Percentiles rank a stretch among this genome's conserved stretches.
These are phyloP conservation scores for Magnaporthales sp. DNA, from an alignment of 2,329 filamentous ascomycete species.

Conservation along the genomic window DNA sequence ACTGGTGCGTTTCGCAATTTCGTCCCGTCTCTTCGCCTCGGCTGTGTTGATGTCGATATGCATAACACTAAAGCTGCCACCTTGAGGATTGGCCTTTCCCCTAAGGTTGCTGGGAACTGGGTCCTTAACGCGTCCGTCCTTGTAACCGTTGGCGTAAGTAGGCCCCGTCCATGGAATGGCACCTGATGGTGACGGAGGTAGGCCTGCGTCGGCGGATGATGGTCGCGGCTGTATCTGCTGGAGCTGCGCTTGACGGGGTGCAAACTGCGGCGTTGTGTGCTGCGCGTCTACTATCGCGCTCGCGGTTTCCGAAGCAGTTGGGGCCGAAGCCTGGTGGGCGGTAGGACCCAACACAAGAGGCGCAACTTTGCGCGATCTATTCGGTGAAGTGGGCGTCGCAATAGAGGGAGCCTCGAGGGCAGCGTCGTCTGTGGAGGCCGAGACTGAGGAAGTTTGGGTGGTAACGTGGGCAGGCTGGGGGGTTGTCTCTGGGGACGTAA, in stretches of 20 bases:
- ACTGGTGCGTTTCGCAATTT: conserved; percentile 51
- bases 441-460: background rate
- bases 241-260: background rate
- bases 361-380: background rate
- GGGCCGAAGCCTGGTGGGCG: background rate
- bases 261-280: background rate
- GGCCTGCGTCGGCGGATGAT: background rate
- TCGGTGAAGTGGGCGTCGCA: background rate
- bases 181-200: background rate
- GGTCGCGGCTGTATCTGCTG: conserved; percentile 1
- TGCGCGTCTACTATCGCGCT: background rate
- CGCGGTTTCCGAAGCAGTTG: background rate
- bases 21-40: conserved; percentile 39
- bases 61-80: conserved; percentile 56
- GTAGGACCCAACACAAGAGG: background rate
- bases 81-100: conserved; percentile 44
- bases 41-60: conserved; percentile 44
- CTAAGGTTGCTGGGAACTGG: conserved; percentile 55
- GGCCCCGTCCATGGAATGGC: background rate
- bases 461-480: background rate
- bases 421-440: background rate
- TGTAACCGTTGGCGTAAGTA: conserved; percentile 7
- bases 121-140: conserved; percentile 44
- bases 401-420: background rate
- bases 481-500: background rate